phyloP scores from a whole-genome alignment of 495 filamentous ascomycete genomes.

The Parachaetomium inaequale region DNA sequence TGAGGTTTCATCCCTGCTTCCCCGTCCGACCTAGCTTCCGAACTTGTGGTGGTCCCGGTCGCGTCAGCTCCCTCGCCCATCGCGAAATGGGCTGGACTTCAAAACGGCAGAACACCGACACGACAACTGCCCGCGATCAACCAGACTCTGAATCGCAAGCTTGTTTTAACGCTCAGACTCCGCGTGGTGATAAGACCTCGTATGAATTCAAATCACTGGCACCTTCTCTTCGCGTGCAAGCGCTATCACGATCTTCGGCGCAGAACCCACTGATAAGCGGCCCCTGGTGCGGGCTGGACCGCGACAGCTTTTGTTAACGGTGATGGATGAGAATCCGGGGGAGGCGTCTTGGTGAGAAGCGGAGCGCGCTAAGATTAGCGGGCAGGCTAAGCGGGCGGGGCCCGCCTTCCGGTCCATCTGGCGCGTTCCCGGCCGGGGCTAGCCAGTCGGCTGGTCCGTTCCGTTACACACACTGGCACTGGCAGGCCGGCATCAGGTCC shows the following conservation, averaged over 20 bases:
- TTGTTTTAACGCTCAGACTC: no score
- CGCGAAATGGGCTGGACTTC: not conserved
- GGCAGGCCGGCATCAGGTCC: no score
- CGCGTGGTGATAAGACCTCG: not conserved
- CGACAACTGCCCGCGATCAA: no score
- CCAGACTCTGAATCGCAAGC: no score
- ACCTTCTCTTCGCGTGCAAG: slow-evolving; percentile 13
- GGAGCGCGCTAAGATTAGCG: not conserved
- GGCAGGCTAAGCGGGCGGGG: not conserved
- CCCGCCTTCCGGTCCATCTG: slow-evolving; percentile 6
- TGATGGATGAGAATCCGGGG: slow-evolving; percentile 5
- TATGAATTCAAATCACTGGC: not conserved
- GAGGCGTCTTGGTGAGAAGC: not conserved
- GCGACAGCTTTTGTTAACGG: not conserved
- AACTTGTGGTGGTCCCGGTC: not conserved
- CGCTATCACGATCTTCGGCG: slow-evolving; percentile 2
- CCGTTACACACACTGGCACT: no score
- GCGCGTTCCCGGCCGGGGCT: slow-evolving; percentile 2
- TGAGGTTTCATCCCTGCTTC: slow-evolving; percentile 5
- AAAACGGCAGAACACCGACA: no score
- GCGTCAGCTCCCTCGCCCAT: not conserved
- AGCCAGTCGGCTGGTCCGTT: slow-evolving; percentile 6
- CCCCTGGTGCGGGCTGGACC: slow-evolving; percentile 8
- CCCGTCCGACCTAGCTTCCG: not conserved
- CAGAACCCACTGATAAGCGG: slow-evolving; percentile 10